These are phyloP conservation scores for Chrysoporthe austroafricana DNA, from an alignment of 2,329 filamentous ascomycete species.

Conservation along the genomic window DNA sequence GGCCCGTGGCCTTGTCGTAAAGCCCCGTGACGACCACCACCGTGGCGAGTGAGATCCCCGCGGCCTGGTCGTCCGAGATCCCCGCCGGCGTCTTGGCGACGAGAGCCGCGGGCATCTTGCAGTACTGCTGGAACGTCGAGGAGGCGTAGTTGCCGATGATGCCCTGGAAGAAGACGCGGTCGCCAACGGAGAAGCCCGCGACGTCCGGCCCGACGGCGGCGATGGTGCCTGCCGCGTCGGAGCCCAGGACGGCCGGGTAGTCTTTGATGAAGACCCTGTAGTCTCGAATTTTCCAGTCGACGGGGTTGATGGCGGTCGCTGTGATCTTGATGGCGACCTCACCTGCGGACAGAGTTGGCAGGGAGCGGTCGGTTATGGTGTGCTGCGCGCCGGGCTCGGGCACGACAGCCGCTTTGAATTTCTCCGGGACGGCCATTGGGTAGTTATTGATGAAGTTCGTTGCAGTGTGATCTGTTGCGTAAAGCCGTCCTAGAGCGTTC, in stretches of 20 bases:
- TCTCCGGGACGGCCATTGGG: constrained; percentile 23
- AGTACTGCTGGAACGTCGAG: constrained; percentile 44
- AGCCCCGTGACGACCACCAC: constrained; percentile 32
- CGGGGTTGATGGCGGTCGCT: constrained; percentile 40
- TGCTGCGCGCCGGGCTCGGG: constrained; percentile 26
- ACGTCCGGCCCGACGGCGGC: constrained; percentile 37
- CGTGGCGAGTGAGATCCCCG: constrained; percentile 34
- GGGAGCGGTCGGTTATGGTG: constrained; percentile 18
- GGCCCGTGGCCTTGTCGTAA: constrained; percentile 31
- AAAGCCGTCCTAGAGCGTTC: neutral
- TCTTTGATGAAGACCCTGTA: constrained; percentile 32
- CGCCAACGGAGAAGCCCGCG: constrained; percentile 37
- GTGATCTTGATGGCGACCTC: constrained; percentile 32
- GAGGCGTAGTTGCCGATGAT: constrained; percentile 37
- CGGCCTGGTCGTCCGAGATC: constrained; percentile 37
- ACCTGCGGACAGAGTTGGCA: constrained; percentile 30
- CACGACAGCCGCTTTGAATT: constrained; percentile 26
- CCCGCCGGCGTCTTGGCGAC: constrained; percentile 38
- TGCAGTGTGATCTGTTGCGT: neutral
- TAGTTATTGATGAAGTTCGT: neutral
- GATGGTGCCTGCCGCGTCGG: constrained; percentile 41
- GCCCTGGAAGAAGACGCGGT: constrained; percentile 44
- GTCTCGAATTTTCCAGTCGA: constrained; percentile 43
- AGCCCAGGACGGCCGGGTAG: constrained; percentile 41
- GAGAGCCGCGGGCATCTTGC: constrained; percentile 39